These are phyloP conservation scores for Zangia roseola DNA, from an alignment of 768 basidiomycete species.

Conservation along the genomic window DNA sequence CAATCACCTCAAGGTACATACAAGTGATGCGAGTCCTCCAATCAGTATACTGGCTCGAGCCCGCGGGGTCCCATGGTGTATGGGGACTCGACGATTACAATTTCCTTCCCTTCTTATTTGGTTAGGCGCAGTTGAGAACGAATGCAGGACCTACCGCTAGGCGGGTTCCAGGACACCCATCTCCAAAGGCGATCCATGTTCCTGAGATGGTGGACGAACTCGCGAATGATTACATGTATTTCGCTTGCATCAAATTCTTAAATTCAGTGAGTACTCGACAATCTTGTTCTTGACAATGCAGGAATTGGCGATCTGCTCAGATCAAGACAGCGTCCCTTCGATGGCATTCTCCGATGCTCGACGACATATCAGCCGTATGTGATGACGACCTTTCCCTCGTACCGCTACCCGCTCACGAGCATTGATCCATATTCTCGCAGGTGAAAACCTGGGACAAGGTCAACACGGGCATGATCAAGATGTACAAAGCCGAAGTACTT, in stretches of 20 bases:
- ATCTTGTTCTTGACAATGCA: background rate
- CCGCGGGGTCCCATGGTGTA: slow-evolving; percentile 98
- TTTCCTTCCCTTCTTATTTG: slow-evolving; percentile 89
- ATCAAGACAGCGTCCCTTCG: slow-evolving; percentile 93
- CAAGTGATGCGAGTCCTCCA: slow-evolving; percentile 83
- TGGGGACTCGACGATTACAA: slow-evolving; percentile 98
- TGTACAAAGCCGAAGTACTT: slow-evolving; percentile 95
- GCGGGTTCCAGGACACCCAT: slow-evolving; percentile 61
- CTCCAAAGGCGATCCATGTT: slow-evolving; percentile 92
- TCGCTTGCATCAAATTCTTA: slow-evolving; percentile 93
- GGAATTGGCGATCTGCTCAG: slow-evolving; percentile 36
- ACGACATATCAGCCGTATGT: slow-evolving; percentile 86
- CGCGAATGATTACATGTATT: slow-evolving; percentile 92
- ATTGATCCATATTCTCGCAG: slow-evolving; percentile 23
- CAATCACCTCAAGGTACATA: slow-evolving; percentile 53
- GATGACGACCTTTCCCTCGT: background rate
- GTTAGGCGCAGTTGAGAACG: slow-evolving; percentile 65
- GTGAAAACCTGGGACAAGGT: slow-evolving; percentile 97
- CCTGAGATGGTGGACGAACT: slow-evolving; percentile 90
- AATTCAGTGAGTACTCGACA: slow-evolving; percentile 64
- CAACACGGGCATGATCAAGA: slow-evolving; percentile 94
- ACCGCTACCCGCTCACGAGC: background rate
- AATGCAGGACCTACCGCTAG: slow-evolving; percentile 1
- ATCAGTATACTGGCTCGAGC: slow-evolving; percentile 95
- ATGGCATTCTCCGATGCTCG: slow-evolving; percentile 99